Evolutionary conservation across 768 basidiomycete genomes (phyloP).

Genomic region (Boletus vermiculosoides): DNA sequence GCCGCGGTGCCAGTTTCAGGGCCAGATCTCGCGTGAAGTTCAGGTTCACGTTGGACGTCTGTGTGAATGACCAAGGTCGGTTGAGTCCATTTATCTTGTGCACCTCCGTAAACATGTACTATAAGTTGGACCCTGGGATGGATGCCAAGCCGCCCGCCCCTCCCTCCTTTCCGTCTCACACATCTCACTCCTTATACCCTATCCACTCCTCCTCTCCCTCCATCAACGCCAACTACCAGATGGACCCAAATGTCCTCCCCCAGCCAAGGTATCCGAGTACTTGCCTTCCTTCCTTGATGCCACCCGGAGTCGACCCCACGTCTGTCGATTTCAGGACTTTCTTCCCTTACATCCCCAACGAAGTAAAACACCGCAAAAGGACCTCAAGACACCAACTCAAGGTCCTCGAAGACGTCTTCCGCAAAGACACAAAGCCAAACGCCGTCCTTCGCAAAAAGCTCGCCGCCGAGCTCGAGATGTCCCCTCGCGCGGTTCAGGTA

Average conservation of each 20-base stretch:
- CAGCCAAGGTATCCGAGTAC: constrained; percentile 36
- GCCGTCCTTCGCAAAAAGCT: constrained; percentile 75
- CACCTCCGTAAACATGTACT: constrained; percentile 10
- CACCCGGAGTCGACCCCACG: constrained; percentile 56
- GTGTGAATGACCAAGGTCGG: constrained; percentile 25
- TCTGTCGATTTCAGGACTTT: constrained; percentile 79
- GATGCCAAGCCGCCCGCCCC: constrained; percentile 36
- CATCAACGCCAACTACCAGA: constrained; percentile 8
- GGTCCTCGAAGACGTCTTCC: constrained; percentile 85
- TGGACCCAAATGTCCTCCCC: constrained; percentile 24
- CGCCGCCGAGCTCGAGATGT: constrained; percentile 85
- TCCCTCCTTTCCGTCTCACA: constrained; percentile 37
- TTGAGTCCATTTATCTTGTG: constrained; percentile 7
- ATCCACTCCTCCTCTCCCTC: constrained; percentile 13
- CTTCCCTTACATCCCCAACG: constrained; percentile 86
- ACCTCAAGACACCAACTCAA: constrained; percentile 88
- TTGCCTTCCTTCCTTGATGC: constrained; percentile 48
- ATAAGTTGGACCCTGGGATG: constrained; percentile 33
- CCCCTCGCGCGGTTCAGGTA: constrained; percentile 92
- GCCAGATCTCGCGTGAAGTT: constrained; percentile 7
- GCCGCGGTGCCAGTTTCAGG: background rate
- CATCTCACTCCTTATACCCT: constrained; percentile 25
- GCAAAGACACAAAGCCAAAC: constrained; percentile 89
- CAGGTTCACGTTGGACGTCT: constrained; percentile 23
- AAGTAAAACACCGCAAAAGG: constrained; percentile 91